phyloP scores from a whole-genome alignment of 371 early-diverging fungal genomes.

The Mortierella sp. region DNA sequence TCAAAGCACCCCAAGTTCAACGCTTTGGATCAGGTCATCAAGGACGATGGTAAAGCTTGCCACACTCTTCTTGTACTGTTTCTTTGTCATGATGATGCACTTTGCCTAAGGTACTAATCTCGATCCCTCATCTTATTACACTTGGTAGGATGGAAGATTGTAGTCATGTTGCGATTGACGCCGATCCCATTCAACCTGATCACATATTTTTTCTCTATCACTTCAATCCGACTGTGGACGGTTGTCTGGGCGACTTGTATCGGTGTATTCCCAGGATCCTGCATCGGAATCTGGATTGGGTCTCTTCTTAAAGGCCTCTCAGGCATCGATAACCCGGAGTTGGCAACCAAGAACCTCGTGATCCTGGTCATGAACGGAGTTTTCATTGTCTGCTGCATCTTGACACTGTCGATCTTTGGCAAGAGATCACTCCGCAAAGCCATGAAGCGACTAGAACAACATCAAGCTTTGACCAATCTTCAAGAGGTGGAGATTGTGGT shows the following conservation, averaged over 20 bases:
- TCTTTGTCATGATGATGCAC: not conserved
- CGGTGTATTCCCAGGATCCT: constrained; percentile 55
- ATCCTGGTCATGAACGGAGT: constrained; percentile 54
- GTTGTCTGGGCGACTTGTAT: constrained; percentile 55
- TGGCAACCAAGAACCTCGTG: constrained; percentile 45
- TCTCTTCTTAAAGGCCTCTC: constrained; percentile 54
- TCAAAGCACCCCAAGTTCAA: constrained; percentile 47
- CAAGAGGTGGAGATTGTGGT: constrained; percentile 25
- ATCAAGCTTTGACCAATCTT: constrained; percentile 24
- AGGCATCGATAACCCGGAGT: constrained; percentile 52
- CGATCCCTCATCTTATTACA: too few relatives aligned
- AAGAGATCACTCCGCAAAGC: constrained; percentile 55
- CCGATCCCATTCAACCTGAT: constrained; percentile 55
- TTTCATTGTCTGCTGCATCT: constrained; percentile 47
- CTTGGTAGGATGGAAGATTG: constrained; percentile 58
- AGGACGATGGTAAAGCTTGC: constrained; percentile 52
- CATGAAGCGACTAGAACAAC: constrained; percentile 42
- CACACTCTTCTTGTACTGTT: not conserved
- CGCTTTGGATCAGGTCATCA: constrained; percentile 53
- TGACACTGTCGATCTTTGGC: constrained; percentile 54
- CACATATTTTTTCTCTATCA: constrained; percentile 57
- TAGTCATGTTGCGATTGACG: constrained; percentile 55
- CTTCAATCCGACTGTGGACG: constrained; percentile 46
- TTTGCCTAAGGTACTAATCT: too few relatives aligned
- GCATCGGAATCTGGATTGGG: constrained; percentile 57